Conservation (phyloP, 805 yeast species). For the Saccharomycopsis fibuligera region DNA sequence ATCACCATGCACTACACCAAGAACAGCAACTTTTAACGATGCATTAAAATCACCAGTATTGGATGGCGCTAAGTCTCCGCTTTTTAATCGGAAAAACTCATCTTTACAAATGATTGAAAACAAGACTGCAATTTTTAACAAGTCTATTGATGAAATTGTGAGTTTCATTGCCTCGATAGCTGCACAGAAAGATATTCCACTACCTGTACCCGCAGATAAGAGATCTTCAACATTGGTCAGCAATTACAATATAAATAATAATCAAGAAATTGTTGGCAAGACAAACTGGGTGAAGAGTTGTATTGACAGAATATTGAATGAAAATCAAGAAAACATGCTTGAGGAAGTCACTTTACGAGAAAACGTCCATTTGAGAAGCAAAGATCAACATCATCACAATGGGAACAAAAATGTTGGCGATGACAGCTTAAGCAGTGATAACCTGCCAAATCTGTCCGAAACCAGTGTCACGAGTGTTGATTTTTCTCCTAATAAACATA, state of each 20-base stretch:
- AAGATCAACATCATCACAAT: background rate
- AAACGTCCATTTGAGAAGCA: conserved; percentile 8
- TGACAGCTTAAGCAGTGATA: background rate
- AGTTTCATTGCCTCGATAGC: conserved; percentile 18
- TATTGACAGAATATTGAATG: conserved; percentile 12
- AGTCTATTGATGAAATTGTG: conserved; percentile 20
- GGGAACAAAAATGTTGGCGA: background rate
- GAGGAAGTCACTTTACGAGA: conserved; percentile 9
- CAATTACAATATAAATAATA: conserved; percentile 2
- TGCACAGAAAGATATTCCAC: conserved; percentile 16
- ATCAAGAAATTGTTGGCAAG: conserved; percentile 12
- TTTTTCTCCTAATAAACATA: conserved; percentile 5
- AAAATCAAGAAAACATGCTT: conserved; percentile 1
- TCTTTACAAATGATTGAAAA: conserved; percentile 17
- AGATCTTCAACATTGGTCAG: conserved; percentile 11
- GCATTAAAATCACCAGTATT: conserved; percentile 7
- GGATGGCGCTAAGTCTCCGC: background rate
- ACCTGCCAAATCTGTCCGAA: conserved; percentile 8
- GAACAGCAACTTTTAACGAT: conserved; percentile 7
- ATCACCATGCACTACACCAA: conserved; percentile 15
- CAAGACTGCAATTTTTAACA: conserved; percentile 17
- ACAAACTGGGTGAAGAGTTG: conserved; percentile 20
- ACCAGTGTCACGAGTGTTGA: conserved; percentile 9
- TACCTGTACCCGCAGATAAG: conserved; percentile 17
- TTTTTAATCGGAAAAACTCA: background rate